Percentiles rank a stretch among this genome's conserved stretches.
Evolutionary conservation across 306 rosid genomes (phyloP).

Genomic region (Sindora glabra): DNA sequence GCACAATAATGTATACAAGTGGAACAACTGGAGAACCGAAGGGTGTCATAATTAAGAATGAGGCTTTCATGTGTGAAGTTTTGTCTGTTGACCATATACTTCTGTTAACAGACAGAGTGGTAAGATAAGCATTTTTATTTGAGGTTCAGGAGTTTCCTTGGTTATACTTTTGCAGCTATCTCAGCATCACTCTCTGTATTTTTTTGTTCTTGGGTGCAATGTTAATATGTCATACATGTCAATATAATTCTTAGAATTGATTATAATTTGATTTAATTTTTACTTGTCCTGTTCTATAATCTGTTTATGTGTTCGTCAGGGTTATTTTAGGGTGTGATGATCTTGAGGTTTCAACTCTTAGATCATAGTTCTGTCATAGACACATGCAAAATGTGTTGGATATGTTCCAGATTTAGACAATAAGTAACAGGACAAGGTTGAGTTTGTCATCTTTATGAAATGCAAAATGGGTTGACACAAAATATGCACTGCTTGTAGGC

Average conservation of each 20-base stretch:
- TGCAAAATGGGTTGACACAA: background rate
- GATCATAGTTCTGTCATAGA: too few relatives aligned
- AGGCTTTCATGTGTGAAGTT: conserved; percentile 66
- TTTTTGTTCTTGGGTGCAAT: too few relatives aligned
- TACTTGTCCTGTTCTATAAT: background rate
- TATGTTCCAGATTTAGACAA: too few relatives aligned
- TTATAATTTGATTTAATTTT: background rate
- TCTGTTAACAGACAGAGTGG: conserved; percentile 60
- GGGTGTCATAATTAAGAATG: conserved; percentile 71
- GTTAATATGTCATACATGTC: background rate
- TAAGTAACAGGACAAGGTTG: too few relatives aligned
- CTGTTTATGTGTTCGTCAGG: background rate
- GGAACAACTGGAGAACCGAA: conserved; percentile 99
- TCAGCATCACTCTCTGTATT: too few relatives aligned
- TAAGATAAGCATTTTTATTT: conserved; percentile 16
- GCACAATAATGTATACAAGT: conserved; percentile 92
- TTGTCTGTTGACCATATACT: conserved; percentile 66
- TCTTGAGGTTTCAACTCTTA: background rate
- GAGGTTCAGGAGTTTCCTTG: background rate
- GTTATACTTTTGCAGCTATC: background rate
- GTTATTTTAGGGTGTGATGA: background rate
- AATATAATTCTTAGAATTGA: background rate
- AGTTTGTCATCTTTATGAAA: background rate
- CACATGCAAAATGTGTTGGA: too few relatives aligned
- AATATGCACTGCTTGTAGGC: conserved; percentile 30